These are phyloP conservation scores for Baorangia bicolor DNA, from an alignment of 768 basidiomycete genomes.

Conservation along the genomic window DNA sequence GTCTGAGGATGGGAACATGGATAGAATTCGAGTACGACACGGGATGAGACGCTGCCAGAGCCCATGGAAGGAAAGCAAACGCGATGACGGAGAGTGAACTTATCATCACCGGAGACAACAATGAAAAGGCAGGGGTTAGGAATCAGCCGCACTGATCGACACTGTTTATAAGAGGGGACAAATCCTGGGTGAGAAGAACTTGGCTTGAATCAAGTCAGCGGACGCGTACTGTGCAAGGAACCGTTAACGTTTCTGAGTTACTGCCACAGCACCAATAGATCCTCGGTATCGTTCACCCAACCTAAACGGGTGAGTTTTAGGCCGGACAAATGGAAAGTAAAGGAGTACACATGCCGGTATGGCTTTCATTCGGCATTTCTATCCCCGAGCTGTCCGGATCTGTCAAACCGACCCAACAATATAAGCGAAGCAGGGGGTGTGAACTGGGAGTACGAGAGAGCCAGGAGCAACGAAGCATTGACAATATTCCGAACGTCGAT, in stretches of 20 bases:
- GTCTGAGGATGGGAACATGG: slow-evolving; percentile 44
- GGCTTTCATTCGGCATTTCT: background rate
- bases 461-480: background rate
- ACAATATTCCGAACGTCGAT: too few relatives aligned
- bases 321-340: background rate
- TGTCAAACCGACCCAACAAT: background rate
- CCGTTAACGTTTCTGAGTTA: background rate
- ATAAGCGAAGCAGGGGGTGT: too few relatives aligned
- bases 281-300: background rate
- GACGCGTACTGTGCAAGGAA: background rate
- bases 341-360: background rate
- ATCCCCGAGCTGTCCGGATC: background rate
- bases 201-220: background rate
- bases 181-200: too few relatives aligned
- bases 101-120: slow-evolving; percentile 7
- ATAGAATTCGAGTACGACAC: slow-evolving; percentile 34
- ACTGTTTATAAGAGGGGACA: background rate
- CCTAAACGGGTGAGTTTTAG: background rate
- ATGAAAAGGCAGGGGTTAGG: background rate
- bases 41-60: slow-evolving; percentile 14
- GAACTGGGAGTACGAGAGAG: background rate
- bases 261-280: background rate
- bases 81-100: slow-evolving; percentile 23
- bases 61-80: slow-evolving; percentile 29
- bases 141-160: background rate